These are phyloP conservation scores for Chlorella sp. DNA, from an alignment of 139 green algal genomes.

Conservation along the genomic window DNA sequence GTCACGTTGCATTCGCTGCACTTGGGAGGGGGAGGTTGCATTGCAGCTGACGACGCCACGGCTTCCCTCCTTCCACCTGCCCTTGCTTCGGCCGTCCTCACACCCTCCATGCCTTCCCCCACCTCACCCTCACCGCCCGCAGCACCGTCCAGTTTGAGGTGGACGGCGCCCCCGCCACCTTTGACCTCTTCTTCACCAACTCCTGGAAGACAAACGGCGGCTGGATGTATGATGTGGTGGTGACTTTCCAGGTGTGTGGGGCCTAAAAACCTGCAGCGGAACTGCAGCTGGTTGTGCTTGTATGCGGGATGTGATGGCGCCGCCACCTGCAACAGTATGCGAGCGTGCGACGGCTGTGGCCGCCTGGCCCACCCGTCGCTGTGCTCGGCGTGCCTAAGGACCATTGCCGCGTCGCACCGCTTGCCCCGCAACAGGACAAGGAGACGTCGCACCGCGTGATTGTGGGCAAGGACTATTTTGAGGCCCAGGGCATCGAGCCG, in stretches of 20 bases:
- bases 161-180: conserved; percentile 20
- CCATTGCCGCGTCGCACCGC: background rate
- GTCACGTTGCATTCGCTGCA: no score
- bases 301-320: conserved; percentile 72
- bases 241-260: conserved; percentile 40
- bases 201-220: conserved; percentile 83
- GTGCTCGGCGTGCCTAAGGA: no score
- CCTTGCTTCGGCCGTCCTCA: no score
- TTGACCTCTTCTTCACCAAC: conserved; percentile 14
- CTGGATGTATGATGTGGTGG: conserved; percentile 78
- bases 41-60: no score
- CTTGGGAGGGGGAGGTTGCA: no score
- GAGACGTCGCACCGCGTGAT: conserved; percentile 83
- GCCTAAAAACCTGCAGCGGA: no score
- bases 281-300: no score
- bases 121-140: no score
- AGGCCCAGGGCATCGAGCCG: conserved; percentile 54
- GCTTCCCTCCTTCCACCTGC: no score
- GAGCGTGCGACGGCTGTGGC: no score
- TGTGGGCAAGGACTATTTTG: conserved; percentile 79
- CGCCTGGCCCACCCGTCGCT: no score
- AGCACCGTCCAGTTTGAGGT: background rate
- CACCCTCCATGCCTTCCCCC: no score
- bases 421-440: conserved; percentile 29
- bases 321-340: background rate